Evolutionary conservation across 352 stramenopile species (phyloP), one percentile per base, ranked within the genome.

Genomic region (Pythium rhizo-oryzae): DNA sequence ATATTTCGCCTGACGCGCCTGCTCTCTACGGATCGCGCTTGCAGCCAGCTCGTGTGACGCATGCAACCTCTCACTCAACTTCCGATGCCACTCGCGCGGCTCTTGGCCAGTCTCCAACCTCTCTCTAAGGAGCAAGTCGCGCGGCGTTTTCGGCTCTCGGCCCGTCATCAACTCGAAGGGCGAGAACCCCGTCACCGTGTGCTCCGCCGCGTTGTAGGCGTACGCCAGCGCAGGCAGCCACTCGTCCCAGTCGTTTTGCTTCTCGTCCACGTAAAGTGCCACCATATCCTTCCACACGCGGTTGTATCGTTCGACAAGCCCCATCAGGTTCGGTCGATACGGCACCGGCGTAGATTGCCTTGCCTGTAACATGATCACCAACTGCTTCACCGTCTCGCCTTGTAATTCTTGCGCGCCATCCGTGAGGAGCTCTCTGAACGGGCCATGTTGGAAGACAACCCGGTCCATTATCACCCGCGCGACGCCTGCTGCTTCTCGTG

Each of bases 231-330:
- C n/a, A 25, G 44, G 33, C 18, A 77, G 12, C 46, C 63, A 74
- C 16, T 69, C 58, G 19, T 73, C 61, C 65, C 65, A 77, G 24
- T 70, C 65, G 4, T n/a, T 37, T n/a, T 39, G 23, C 3, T 37
- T 39, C 2, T 15, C 39, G 18, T 50, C 41, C 4, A 70, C 55
- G 23, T 69, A 68, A 1, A 74, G 30, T 12, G 37, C 46, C 4
- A 77, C 44, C 21, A 74, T 68, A 24, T 70, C 62, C 19, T 74
- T 74, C 66, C 62, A 70, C 8, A 51, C 71, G 0, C 53, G 13
- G 15, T 71, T 70, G 30, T 74, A 79, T 23, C n/a, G 18, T 21
- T 50, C 33, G 35, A 61, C 33, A 3, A 46, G 33, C 9, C 33
- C 28, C 8, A 75, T 16, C 4, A 65, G 18, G n/a, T 71, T 72